phyloP scores from a whole-genome alignment of 2,329 filamentous ascomycete genomes.

The Xylaria sp. region DNA sequence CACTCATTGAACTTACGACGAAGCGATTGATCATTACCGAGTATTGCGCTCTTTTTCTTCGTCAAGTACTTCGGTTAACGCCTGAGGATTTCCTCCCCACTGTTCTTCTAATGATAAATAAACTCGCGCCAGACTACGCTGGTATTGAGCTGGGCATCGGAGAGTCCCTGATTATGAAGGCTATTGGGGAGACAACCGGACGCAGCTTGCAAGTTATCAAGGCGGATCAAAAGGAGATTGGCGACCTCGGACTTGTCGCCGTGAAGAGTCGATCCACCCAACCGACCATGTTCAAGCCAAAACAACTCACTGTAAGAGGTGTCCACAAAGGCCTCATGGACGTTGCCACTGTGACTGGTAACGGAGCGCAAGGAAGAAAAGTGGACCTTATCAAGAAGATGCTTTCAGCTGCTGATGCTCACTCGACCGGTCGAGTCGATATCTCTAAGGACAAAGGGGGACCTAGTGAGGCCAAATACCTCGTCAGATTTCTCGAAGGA shows the following conservation, averaged over 20 bases:
- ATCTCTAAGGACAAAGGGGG: conserved; percentile 93
- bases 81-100: conserved; percentile 89
- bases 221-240: conserved; percentile 94
- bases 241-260: conserved; percentile 92
- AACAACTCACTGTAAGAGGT: conserved; percentile 84
- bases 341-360: conserved; percentile 87
- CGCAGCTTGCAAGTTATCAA: conserved; percentile 91
- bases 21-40: conserved; percentile 90
- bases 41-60: conserved; percentile 89
- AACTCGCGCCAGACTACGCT: conserved; percentile 94
- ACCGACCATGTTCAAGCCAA: conserved; percentile 98
- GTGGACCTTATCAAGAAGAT: conserved; percentile 96
- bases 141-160: conserved; percentile 98
- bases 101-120: conserved; percentile 96
- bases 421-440: conserved; percentile 80
- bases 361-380: conserved; percentile 89
- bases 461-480: conserved; percentile 92
- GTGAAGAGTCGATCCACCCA: conserved; percentile 96
- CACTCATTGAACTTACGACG: conserved; percentile 91
- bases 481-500: conserved; percentile 92
- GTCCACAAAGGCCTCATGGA: conserved; percentile 89
- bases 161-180: conserved; percentile 98
- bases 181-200: conserved; percentile 93
- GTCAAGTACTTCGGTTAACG: conserved; percentile 92
- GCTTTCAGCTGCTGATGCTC: conserved; percentile 86